Percentiles rank a stretch among this genome's conserved stretches.
Evolutionary conservation across 441 rosid species (phyloP).

Genomic region (Brassica hybrid): DNA sequence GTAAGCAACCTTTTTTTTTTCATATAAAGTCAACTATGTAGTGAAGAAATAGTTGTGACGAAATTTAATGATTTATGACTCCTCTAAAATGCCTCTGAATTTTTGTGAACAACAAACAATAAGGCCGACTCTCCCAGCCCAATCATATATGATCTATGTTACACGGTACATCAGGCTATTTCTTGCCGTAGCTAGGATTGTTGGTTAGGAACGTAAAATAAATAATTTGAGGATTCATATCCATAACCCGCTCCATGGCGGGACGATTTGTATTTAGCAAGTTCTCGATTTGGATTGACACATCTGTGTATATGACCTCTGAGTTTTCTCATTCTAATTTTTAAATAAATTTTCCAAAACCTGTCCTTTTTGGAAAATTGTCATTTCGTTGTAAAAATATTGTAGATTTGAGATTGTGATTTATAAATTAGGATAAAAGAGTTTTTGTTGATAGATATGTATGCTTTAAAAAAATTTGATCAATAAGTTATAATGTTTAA

Average conservation of each 20-base stretch:
- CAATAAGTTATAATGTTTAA: too few relatives aligned
- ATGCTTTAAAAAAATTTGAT: too few relatives aligned
- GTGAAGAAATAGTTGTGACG: slow-evolving; percentile 3
- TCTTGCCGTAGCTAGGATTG: too few relatives aligned
- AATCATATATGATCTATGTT: neutral
- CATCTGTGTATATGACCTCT: neutral
- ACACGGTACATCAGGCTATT: too few relatives aligned
- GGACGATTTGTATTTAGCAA: neutral
- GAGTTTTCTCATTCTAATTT: neutral
- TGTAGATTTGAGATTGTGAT: too few relatives aligned
- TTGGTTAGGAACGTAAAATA: neutral
- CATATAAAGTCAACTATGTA: slow-evolving; percentile 2
- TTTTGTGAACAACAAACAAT: neutral
- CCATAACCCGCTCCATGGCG: neutral
- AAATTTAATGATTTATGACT: neutral
- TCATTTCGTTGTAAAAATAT: too few relatives aligned
- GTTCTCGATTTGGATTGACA: neutral
- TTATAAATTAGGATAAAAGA: too few relatives aligned
- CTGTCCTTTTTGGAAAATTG: too few relatives aligned
- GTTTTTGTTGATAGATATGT: too few relatives aligned
- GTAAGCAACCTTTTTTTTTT: neutral
- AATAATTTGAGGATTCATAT: neutral
- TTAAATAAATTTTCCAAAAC: too few relatives aligned
- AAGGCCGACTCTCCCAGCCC: neutral
- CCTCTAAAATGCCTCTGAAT: neutral